Conservation (phyloP, 2,329 filamentous ascomycete genomes). For the Raffaelea deltoideospora region DNA sequence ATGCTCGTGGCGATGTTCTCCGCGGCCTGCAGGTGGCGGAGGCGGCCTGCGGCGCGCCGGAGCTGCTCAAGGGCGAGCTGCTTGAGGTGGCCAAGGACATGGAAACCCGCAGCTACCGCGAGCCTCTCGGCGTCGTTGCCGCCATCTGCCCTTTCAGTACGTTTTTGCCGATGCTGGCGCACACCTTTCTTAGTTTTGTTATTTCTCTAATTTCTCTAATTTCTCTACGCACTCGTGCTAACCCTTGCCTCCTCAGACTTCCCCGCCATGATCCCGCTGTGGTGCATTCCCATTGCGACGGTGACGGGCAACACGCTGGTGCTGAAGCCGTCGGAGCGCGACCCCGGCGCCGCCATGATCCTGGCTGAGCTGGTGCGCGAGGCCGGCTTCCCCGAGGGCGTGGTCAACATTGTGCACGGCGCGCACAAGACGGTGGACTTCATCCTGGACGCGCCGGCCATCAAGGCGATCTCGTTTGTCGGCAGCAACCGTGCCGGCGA, state of each 20-base stretch:
- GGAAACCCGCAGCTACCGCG: conserved; percentile 71
- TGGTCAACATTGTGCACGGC: conserved; percentile 73
- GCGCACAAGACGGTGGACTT: conserved; percentile 71
- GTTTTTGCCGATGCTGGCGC: too few species aligned
- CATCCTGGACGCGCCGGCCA: conserved; percentile 68
- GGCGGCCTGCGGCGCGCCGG: conserved; percentile 65
- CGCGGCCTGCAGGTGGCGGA: conserved; percentile 75
- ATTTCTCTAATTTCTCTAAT: too few species aligned
- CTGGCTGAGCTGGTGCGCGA: conserved; percentile 65
- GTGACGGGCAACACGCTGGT: conserved; percentile 74
- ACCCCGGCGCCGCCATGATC: conserved; percentile 75
- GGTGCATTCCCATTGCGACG: conserved; percentile 74
- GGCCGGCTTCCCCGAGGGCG: conserved; percentile 68
- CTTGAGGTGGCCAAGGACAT: conserved; percentile 80
- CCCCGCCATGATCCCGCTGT: conserved; percentile 85
- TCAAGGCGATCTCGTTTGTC: conserved; percentile 80
- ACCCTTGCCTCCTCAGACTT: too few species aligned
- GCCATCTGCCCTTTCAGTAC: conserved; percentile 78
- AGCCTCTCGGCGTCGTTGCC: conserved; percentile 67
- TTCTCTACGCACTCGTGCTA: too few species aligned
- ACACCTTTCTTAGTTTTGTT: too few species aligned
- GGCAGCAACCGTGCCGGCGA: conserved; percentile 78
- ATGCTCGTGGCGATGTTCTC: conserved; percentile 69
- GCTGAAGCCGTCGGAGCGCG: conserved; percentile 75
- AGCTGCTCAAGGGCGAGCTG: conserved; percentile 69